Evolutionary conservation across 495 filamentous ascomycete species (phyloP).

Genomic region (Lasiosphaeriaceae sp.): DNA sequence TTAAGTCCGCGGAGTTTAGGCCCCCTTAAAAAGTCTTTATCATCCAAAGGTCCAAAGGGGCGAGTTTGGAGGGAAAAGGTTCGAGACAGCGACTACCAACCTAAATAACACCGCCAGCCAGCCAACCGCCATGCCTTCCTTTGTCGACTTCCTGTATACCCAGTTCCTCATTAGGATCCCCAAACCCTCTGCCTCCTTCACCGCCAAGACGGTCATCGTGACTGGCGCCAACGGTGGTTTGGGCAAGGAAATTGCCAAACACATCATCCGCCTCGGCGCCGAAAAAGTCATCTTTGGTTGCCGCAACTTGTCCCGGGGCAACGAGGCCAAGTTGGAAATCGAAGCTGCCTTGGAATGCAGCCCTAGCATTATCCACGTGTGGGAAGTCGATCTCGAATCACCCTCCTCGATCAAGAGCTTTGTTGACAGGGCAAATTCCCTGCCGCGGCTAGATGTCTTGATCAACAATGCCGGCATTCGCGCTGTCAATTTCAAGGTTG

Average conservation of each 20-base stretch:
- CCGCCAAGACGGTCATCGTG: slow-evolving; percentile 39
- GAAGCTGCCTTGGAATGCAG: slow-evolving; percentile 24
- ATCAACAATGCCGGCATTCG: slow-evolving; percentile 43
- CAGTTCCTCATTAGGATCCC: not conserved
- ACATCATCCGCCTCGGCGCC: slow-evolving; percentile 39
- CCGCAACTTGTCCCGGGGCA: slow-evolving; percentile 34
- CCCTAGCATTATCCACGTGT: slow-evolving; percentile 48
- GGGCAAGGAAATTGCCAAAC: slow-evolving; percentile 45
- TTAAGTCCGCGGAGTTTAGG: slow-evolving; percentile 7
- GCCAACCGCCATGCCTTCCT: not conserved
- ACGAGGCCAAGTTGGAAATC: slow-evolving; percentile 39
- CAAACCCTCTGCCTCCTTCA: too few species aligned
- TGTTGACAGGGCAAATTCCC: slow-evolving; percentile 15
- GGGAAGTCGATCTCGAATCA: slow-evolving; percentile 44
- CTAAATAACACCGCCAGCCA: not conserved
- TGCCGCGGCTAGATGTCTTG: slow-evolving; percentile 36
- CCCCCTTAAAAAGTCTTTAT: not conserved
- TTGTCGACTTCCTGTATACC: slow-evolving; percentile 4
- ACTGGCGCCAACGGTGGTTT: slow-evolving; percentile 52
- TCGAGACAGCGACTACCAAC: too few species aligned
- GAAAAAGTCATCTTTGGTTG: slow-evolving; percentile 44
- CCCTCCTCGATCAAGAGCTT: slow-evolving; percentile 24
- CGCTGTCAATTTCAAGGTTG: slow-evolving; percentile 11
- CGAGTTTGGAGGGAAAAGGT: too few species aligned
- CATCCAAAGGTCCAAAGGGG: too few species aligned